Evolutionary conservation across 176 grass and related monocot genomes (phyloP).

Genomic region (Tillandsia leiboldiana): DNA sequence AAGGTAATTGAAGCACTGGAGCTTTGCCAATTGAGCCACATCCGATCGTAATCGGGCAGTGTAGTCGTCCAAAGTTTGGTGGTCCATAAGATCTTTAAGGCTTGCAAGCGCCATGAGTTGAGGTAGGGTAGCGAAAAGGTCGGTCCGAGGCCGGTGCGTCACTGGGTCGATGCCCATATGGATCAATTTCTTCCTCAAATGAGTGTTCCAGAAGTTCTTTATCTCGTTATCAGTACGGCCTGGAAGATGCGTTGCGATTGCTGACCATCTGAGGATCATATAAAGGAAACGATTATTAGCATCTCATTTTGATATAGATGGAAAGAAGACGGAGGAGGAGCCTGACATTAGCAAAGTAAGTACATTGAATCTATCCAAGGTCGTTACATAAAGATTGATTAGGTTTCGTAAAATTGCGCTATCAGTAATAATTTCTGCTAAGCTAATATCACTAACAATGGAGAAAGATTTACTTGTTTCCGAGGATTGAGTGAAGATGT

Average conservation of each 20-base stretch:
- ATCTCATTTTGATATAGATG: background rate
- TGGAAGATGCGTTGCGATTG: constrained; percentile 32
- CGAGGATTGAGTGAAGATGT: constrained; percentile 29
- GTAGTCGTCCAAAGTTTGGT: background rate
- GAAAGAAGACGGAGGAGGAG: too few species aligned
- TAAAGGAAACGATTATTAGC: background rate
- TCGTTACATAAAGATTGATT: too few species aligned
- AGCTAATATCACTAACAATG: background rate
- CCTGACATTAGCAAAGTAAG: too few species aligned
- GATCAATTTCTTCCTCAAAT: constrained; percentile 34
- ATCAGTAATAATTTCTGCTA: too few species aligned
- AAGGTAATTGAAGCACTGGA: background rate
- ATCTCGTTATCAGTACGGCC: constrained; percentile 40
- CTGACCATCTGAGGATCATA: constrained; percentile 26
- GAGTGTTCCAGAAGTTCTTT: constrained; percentile 46
- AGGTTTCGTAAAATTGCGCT: too few species aligned
- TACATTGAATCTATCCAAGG: too few species aligned
- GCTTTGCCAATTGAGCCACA: constrained; percentile 3
- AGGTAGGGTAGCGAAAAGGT: constrained; percentile 13
- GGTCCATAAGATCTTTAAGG: background rate
- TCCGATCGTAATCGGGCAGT: background rate
- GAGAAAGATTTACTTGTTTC: constrained; percentile 32
- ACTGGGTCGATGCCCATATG: constrained; percentile 25
- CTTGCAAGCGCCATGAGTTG: constrained; percentile 9
- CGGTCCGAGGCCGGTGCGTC: constrained; percentile 19